Evolutionary conservation across 1,139 yeast genomes (phyloP), one percentile per base, ranked within the genome.

Genomic region (Meyerozyma carpophila): DNA sequence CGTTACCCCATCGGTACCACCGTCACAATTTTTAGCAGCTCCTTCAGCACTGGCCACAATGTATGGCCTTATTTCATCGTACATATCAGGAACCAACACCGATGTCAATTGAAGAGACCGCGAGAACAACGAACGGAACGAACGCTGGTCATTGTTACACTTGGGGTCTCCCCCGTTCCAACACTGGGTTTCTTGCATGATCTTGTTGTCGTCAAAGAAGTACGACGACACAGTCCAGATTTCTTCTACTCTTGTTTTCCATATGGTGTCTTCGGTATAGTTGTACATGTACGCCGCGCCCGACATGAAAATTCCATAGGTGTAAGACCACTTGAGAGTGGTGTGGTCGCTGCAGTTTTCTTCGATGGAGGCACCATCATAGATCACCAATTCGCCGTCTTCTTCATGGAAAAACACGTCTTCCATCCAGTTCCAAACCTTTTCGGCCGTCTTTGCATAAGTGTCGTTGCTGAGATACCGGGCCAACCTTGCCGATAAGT

Each of bases 141-240:
- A 81, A 54, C 96, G 77, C 70, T 91, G 96, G 73, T 91, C 97
- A 46, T 80, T 85, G 66, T 88, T 82, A 72, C 98, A 91, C 42
- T 68, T 66, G 18, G 65, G 66, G 24, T 54, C 54, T 8, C 58
- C 53, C 2, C 71, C 58, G 14, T 73, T 70, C 64, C 85, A 93
- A 65, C 98, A 91, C 2, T 96, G 88, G 34, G 81, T 81, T 63
- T 91, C 98, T 53, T 73, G 83, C 83, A 88, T 75, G 48, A 87
- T 69, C 38, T 75, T 65, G 48, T 75, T 59, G 41, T 57, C 56
- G 53, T 79, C 69, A 63, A 82, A 79, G 62, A 88, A 89, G 45
- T 79, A 79, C 2, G 65, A 56, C 4, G 89, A 71, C 13, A 84
- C 81, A 37, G 67, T 56, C 43, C 84, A 59, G 44, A 79, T 73